Conservation (phyloP, 2,329 filamentous ascomycete species). For the Alternaria panax region DNA sequence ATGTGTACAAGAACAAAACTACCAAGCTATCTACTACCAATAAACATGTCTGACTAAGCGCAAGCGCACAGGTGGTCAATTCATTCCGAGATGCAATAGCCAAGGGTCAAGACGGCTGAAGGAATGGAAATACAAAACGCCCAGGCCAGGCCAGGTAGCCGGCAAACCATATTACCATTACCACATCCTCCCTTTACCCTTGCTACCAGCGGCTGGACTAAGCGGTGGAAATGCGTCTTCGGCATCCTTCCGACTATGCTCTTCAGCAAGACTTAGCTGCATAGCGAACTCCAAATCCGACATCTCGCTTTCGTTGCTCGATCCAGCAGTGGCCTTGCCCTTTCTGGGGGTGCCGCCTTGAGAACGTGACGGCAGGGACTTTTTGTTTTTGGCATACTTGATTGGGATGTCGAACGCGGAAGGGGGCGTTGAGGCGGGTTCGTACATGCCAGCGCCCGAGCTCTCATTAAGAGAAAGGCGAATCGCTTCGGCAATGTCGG, state of each 20-base stretch:
- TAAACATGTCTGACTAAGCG: neutral
- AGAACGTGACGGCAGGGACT: slow-evolving; percentile 30
- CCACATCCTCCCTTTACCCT: slow-evolving; percentile 42
- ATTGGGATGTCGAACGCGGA: slow-evolving; percentile 55
- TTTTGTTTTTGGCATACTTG: slow-evolving; percentile 53
- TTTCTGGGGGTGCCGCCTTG: slow-evolving; percentile 38
- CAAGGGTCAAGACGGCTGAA: neutral
- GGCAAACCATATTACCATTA: slow-evolving; percentile 11
- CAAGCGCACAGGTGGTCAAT: neutral
- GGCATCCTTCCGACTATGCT: slow-evolving; percentile 56
- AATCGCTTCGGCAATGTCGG: slow-evolving; percentile 69
- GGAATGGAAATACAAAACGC: neutral
- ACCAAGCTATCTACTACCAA: neutral
- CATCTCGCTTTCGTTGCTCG: slow-evolving; percentile 54
- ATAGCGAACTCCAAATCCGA: slow-evolving; percentile 68
- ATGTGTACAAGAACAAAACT: neutral
- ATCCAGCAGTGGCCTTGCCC: slow-evolving; percentile 41
- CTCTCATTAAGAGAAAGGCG: slow-evolving; percentile 56
- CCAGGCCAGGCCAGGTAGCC: neutral
- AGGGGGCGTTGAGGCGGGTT: slow-evolving; percentile 15
- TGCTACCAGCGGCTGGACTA: slow-evolving; percentile 30
- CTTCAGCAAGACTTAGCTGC: slow-evolving; percentile 68
- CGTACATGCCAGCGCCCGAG: slow-evolving; percentile 21
- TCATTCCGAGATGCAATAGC: neutral
- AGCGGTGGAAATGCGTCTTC: slow-evolving; percentile 40